These are phyloP conservation scores for Yamadazyma pseudoaaseri DNA, from an alignment of 1,139 yeast species.

Conservation along the genomic window DNA sequence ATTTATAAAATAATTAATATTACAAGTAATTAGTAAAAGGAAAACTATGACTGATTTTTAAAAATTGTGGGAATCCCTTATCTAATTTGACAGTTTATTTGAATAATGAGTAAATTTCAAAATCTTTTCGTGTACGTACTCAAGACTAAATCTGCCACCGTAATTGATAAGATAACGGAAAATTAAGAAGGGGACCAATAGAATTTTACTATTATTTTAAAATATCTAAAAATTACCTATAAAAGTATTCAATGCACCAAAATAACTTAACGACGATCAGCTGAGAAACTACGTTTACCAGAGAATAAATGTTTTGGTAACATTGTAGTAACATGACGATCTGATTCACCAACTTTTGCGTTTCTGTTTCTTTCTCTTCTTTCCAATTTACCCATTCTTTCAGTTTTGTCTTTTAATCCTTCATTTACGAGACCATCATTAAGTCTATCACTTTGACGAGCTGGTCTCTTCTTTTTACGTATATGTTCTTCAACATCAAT, in stretches of 20 bases:
- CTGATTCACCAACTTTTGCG: constrained; percentile 96
- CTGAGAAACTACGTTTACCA: constrained; percentile 94
- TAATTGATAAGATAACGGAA: neutral
- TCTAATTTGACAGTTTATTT: neutral
- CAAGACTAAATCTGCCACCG: neutral
- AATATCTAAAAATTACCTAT: neutral
- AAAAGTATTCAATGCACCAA: neutral
- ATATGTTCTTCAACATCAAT: constrained; percentile 30
- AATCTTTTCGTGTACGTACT: neutral
- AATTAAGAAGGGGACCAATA: neutral
- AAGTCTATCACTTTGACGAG: constrained; percentile 74
- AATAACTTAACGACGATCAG: constrained; percentile 58
- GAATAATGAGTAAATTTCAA: neutral
- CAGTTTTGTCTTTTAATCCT: constrained; percentile 81
- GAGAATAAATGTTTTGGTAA: constrained; percentile 92
- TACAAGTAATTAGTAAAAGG: neutral
- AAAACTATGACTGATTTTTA: neutral
- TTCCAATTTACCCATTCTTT: constrained; percentile 80
- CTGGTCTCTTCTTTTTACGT: constrained; percentile 47
- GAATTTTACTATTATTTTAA: no score
- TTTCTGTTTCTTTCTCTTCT: constrained; percentile 91
- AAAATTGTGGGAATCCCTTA: neutral
- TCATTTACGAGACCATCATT: constrained; percentile 85
- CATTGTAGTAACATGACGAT: constrained; percentile 82
- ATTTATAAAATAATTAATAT: no score